Conservation (phyloP, 164 flowering plant genomes). For the Vitis vinifera region ASM3070453v1 NC_081814.1:1861001-1861500, state of each 20-base stretch:
- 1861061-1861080: conserved; percentile 64
- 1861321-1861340: conserved; percentile 72
- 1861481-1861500: conserved; percentile 89
- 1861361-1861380: conserved; percentile 94
- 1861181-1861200: conserved; percentile 83
- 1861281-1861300: conserved; percentile 82
- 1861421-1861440: conserved; percentile 27
- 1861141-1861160: conserved; percentile 72
- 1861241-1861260: conserved; percentile 95
- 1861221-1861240: conserved; percentile 98
- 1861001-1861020: conserved; percentile 67
- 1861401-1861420: conserved; percentile 67
- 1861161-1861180: conserved; percentile 87
- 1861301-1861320: conserved; percentile 89
- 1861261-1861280: conserved; percentile 86
- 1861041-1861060: conserved; percentile 75
- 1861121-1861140: conserved; percentile 90
- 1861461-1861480: conserved; percentile 65
- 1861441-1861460: conserved; percentile 22
- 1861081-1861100: conserved; percentile 90
- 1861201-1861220: conserved; percentile 77
- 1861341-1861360: conserved; percentile 90
- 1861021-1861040: conserved; percentile 65
- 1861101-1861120: conserved; percentile 76
- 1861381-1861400: conserved; percentile 69